Evolutionary conservation across 441 rosid species (phyloP).

Genomic region (Omphalea diandra): DNA sequence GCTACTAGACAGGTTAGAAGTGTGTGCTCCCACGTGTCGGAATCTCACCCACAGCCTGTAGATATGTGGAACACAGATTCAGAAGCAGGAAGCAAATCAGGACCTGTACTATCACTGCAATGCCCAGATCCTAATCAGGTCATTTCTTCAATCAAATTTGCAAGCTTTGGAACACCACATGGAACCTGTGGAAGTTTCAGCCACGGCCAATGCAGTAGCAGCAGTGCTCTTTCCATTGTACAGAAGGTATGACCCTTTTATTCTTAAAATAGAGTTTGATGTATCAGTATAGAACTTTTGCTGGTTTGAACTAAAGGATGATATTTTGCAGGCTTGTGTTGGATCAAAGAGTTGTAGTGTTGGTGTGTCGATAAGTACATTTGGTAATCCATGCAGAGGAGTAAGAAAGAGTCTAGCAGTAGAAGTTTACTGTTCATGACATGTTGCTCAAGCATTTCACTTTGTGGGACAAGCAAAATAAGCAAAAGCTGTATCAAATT

Average conservation of each 20-base stretch:
- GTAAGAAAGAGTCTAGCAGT: constrained; percentile 76
- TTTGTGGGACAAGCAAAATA: constrained; percentile 16
- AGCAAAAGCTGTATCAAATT: constrained; percentile 12
- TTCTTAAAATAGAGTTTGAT: not conserved
- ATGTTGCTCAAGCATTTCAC: constrained; percentile 11
- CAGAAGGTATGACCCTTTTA: constrained; percentile 48
- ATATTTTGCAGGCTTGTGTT: constrained; percentile 64
- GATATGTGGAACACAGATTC: constrained; percentile 65
- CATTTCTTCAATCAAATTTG: constrained; percentile 76
- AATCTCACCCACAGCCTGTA: constrained; percentile 74
- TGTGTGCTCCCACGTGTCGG: constrained; percentile 64
- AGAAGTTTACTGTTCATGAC: constrained; percentile 74
- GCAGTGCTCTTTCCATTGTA: constrained; percentile 54
- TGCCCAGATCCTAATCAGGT: constrained; percentile 69
- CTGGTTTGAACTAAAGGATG: constrained; percentile 8
- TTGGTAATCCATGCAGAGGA: constrained; percentile 84
- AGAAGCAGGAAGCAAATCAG: constrained; percentile 34
- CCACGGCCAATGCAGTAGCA: constrained; percentile 63
- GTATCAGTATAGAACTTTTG: not conserved
- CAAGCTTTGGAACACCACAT: constrained; percentile 82
- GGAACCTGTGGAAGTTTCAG: constrained; percentile 85
- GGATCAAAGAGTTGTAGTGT: constrained; percentile 75
- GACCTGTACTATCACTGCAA: constrained; percentile 48
- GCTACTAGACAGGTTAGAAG: constrained; percentile 51
- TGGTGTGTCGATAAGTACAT: constrained; percentile 51